A percentile compares a stretch with the other conserved stretches of the same genome.
phyloP scores from a whole-genome alignment of 2,329 filamentous ascomycete species.

The Westerdykella sp. region DNA sequence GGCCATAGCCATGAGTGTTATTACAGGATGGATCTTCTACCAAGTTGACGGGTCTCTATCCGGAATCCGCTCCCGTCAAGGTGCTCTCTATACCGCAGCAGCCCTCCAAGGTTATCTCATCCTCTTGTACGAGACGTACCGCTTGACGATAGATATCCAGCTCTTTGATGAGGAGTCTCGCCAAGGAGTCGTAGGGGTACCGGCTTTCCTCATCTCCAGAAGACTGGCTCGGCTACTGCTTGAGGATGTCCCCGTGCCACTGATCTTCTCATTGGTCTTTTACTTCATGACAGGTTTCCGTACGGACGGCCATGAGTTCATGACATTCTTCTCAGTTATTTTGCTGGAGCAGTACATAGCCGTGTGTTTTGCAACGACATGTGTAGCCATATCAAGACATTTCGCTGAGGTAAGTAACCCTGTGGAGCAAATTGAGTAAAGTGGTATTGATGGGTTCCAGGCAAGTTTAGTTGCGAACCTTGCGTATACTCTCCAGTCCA shows the following conservation, averaged over 20 bases:
- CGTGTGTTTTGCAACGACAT: slow-evolving; percentile 63
- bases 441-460: slow-evolving; percentile 6
- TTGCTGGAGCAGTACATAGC: slow-evolving; percentile 68
- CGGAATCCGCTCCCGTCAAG: slow-evolving; percentile 68
- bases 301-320: slow-evolving; percentile 56
- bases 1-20: slow-evolving; percentile 62
- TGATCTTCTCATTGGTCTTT: slow-evolving; percentile 63
- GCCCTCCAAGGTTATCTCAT: slow-evolving; percentile 72
- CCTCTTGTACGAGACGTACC: slow-evolving; percentile 68
- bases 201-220: slow-evolving; percentile 64
- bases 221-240: slow-evolving; percentile 62
- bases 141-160: slow-evolving; percentile 66
- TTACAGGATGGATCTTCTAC: slow-evolving; percentile 68
- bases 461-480: slow-evolving; percentile 68
- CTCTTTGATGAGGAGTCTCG: slow-evolving; percentile 70
- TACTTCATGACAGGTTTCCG: slow-evolving; percentile 77
- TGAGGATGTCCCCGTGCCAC: slow-evolving; percentile 67
- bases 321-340: slow-evolving; percentile 64
- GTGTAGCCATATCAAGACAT: slow-evolving; percentile 58
- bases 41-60: slow-evolving; percentile 58
- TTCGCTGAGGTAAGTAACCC: slow-evolving; percentile 63
- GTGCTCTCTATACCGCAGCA: slow-evolving; percentile 64
- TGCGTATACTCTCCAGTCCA: slow-evolving; percentile 64
- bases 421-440: not conserved
- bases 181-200: slow-evolving; percentile 64